Base-by-base conservation (phyloP, 352 stramenopile genomes). In the Aphanomyces invadans region DNA sequence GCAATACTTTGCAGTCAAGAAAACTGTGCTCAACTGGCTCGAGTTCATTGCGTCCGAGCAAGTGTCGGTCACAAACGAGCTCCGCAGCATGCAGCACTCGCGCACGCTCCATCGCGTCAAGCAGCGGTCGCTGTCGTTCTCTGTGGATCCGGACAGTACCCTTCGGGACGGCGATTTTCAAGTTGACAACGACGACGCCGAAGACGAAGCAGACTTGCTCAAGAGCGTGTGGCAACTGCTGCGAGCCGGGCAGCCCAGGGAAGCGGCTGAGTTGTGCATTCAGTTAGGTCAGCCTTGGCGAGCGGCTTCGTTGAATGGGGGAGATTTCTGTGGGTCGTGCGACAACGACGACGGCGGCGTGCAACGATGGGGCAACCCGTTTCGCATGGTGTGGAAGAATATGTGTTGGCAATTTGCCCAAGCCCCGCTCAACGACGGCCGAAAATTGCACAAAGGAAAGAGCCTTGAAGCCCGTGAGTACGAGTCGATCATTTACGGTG, bases 351-450 rank as follows among this genome's bases (percentile, higher is more conserved):
- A 69, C 45, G 78, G 87, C 46, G 45, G 73, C 60, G 62, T 62
- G 2, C 42, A 87, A 33, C 79, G 86, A 23, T 92, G 83, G 83
- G 86, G 86, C 7, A 95, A 95, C 60, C 86, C 86, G 1, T 76
- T 86, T 62, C 82, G 82, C n/a, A 81, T 82, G 4, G 65, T 92
- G 9, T 95, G 86, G 86, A 95, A 95, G 56, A 74, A 79, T n/a
- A 88, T 84, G 55, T 95, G 83, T 69, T 95, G 86, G 86, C 77
- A 84, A 45, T 81, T 92, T 44, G 83, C 85, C 0, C 83, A 94
- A 53, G 76, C 54, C 38, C 49, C 21, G 21, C 25, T 33, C 1
- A 70, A 68, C 31, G 48, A 69, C 26, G 48, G 70, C 28, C 10
- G 10, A 4, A 87, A 79, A 2, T 19, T 92, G n/a, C 74, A 74